Percentiles rank a stretch among this genome's conserved stretches.
These are phyloP conservation scores for Auriscalpium microsporum DNA, from an alignment of 768 basidiomycete genomes.

Conservation along the genomic window DNA sequence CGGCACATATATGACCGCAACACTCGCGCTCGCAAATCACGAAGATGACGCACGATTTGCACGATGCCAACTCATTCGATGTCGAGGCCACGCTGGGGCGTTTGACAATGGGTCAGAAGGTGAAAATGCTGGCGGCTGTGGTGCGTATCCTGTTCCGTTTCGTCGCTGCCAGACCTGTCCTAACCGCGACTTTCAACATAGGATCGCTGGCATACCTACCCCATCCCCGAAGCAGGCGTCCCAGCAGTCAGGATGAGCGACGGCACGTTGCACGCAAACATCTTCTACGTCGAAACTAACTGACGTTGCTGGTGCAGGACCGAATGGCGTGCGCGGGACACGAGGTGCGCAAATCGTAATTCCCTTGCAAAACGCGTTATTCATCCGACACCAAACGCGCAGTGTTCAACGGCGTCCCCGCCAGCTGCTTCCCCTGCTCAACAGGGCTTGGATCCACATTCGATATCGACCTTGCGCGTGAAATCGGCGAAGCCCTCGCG, in stretches of 20 bases:
- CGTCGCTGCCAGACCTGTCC: background rate
- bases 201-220: slow-evolving; percentile 43
- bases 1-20: too few species aligned
- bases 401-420: slow-evolving; percentile 50
- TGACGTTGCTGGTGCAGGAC: slow-evolving; percentile 22
- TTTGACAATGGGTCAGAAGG: slow-evolving; percentile 31
- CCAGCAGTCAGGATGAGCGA: slow-evolving; percentile 39
- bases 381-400: background rate
- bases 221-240: slow-evolving; percentile 32
- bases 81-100: slow-evolving; percentile 30
- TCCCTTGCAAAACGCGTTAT: background rate
- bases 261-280: slow-evolving; percentile 20
- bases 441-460: slow-evolving; percentile 51
- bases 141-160: slow-evolving; percentile 17
- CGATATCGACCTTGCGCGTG: slow-evolving; percentile 38
- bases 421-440: slow-evolving; percentile 50
- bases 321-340: slow-evolving; percentile 42
- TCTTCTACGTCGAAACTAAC: background rate
- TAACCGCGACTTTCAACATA: slow-evolving; percentile 10
- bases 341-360: slow-evolving; percentile 22
- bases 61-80: slow-evolving; percentile 19
- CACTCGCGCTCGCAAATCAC: too few species aligned
- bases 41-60: too few species aligned
- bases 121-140: slow-evolving; percentile 36
- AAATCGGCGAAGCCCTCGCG: slow-evolving; percentile 43